Conservation (phyloP, 2,329 filamentous ascomycete species). For the Xylogone sp. region DNA sequence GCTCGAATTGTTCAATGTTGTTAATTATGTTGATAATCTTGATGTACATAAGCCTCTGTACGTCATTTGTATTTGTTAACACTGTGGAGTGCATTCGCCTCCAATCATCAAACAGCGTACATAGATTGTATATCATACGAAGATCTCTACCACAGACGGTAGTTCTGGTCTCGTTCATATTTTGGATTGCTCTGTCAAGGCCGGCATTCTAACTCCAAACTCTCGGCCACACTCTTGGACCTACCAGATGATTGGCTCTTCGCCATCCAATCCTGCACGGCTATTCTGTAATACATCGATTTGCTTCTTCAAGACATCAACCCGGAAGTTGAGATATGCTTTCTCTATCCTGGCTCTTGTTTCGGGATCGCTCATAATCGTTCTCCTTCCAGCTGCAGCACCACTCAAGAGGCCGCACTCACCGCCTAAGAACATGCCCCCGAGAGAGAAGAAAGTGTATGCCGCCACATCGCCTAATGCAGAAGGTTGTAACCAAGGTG, state of each 20-base stretch:
- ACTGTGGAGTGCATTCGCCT: too few species aligned
- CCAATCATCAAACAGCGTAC: too few species aligned
- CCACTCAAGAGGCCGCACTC: slow-evolving; percentile 59
- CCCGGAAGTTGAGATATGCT: slow-evolving; percentile 59
- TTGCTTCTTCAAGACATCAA: slow-evolving; percentile 59
- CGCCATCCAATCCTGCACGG: neutral
- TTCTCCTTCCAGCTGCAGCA: slow-evolving; percentile 46
- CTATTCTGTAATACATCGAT: slow-evolving; percentile 47
- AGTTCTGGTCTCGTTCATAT: too few species aligned
- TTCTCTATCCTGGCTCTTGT: slow-evolving; percentile 53
- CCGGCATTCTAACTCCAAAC: too few species aligned
- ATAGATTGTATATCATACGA: too few species aligned
- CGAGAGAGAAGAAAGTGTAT: slow-evolving; percentile 58
- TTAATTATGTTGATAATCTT: too few species aligned
- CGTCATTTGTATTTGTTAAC: too few species aligned
- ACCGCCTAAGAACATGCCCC: slow-evolving; percentile 61
- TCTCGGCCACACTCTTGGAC: too few species aligned
- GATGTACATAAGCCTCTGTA: too few species aligned
- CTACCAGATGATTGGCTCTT: neutral
- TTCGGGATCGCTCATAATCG: slow-evolving; percentile 50
- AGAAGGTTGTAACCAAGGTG: slow-evolving; percentile 52
- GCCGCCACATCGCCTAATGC: slow-evolving; percentile 56
- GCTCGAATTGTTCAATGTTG: too few species aligned
- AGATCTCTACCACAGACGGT: too few species aligned
- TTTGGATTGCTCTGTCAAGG: too few species aligned